phyloP scores from a whole-genome alignment of 345 rosid genomes.

The Citrus reticulata region DNA sequence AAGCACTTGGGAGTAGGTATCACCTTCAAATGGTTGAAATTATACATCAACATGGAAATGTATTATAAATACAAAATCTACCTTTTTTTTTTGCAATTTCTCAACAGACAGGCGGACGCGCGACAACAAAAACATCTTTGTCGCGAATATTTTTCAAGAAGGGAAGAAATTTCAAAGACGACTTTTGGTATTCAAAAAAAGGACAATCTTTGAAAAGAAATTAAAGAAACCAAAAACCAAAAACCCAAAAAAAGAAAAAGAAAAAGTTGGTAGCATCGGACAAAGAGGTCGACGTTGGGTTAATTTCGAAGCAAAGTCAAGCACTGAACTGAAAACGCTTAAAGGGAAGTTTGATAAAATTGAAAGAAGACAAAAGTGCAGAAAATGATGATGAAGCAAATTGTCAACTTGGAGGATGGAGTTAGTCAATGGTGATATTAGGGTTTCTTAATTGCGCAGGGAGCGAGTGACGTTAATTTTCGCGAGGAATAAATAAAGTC shows the following conservation, averaged over 20 bases:
- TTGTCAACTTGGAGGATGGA: background rate
- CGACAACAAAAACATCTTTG: background rate
- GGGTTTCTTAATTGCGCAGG: background rate
- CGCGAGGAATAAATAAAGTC: background rate
- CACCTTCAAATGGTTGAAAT: background rate
- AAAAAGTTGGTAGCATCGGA: background rate
- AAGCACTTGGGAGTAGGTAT: background rate
- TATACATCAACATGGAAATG: background rate
- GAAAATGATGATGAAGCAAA: background rate
- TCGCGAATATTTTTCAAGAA: background rate
- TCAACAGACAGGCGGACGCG: background rate
- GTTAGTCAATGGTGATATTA: background rate
- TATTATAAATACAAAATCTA: background rate
- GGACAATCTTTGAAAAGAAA: background rate
- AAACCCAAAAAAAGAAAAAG: background rate
- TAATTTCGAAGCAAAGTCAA: background rate
- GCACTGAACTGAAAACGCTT: background rate
- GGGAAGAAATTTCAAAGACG: background rate
- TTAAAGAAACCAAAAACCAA: too few species aligned
- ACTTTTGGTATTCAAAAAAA: background rate
- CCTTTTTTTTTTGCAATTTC: background rate
- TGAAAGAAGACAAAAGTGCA: background rate
- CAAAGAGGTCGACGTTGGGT: too few species aligned
- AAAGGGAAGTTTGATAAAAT: background rate
- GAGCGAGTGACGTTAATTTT: background rate